A percentile compares a stretch with the other conserved stretches of the same genome.
Conservation (phyloP, 2,329 filamentous ascomycete species). For the Keithomyces neogunnii region DNA sequence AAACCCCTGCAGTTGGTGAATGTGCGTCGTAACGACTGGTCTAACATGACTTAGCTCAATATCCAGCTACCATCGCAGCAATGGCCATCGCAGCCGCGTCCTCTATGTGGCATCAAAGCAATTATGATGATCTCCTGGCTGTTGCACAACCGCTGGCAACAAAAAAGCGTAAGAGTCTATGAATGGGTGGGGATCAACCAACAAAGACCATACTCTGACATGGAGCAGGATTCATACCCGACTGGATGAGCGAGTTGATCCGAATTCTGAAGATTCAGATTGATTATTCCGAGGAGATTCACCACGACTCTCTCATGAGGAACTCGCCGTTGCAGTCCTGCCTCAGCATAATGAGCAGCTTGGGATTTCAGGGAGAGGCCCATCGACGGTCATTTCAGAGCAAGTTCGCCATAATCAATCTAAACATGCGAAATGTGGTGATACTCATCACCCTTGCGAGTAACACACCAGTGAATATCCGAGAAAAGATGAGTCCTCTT, state of each 20-base stretch:
- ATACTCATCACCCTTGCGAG: slow-evolving; percentile 57
- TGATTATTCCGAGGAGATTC: slow-evolving; percentile 72
- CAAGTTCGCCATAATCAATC: slow-evolving; percentile 65
- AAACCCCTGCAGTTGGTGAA: background rate
- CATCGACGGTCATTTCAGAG: slow-evolving; percentile 55
- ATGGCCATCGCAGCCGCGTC: slow-evolving; percentile 46
- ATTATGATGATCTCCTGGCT: slow-evolving; percentile 65
- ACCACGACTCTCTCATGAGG: slow-evolving; percentile 62
- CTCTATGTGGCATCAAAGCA: slow-evolving; percentile 34
- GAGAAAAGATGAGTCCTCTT: slow-evolving; percentile 48
- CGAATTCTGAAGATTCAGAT: slow-evolving; percentile 63
- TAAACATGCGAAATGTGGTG: slow-evolving; percentile 67
- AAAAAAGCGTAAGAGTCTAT: slow-evolving; percentile 21
- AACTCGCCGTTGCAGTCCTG: slow-evolving; percentile 67
- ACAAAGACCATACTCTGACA: slow-evolving; percentile 10
- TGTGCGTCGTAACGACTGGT: background rate
- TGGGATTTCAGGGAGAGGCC: slow-evolving; percentile 63
- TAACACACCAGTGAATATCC: slow-evolving; percentile 44
- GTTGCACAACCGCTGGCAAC: slow-evolving; percentile 44
- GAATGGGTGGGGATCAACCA: background rate
- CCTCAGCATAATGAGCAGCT: slow-evolving; percentile 68
- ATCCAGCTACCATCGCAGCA: slow-evolving; percentile 51
- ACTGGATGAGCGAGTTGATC: slow-evolving; percentile 60
- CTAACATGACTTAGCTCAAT: slow-evolving; percentile 32
- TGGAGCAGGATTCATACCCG: slow-evolving; percentile 45